Evolutionary conservation across 139 green algal genomes (phyloP).

Genomic region (Desmodesmus armatus): DNA sequence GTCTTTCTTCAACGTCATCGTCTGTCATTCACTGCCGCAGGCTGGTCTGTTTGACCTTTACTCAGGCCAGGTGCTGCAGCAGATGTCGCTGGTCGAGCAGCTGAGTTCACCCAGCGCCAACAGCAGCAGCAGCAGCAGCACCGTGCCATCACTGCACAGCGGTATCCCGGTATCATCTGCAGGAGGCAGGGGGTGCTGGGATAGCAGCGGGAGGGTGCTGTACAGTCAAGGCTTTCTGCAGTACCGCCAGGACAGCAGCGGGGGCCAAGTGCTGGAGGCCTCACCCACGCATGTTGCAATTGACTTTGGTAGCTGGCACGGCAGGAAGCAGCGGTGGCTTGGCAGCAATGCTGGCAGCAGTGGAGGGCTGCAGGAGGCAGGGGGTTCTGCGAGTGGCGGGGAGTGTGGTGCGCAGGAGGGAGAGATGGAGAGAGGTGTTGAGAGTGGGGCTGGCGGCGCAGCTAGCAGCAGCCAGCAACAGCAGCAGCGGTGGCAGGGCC

Average conservation of each 20-base stretch:
- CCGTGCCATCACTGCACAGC: not conserved
- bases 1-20: not conserved
- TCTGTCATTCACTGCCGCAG: not conserved
- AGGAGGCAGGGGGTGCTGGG: slow-evolving; percentile 11
- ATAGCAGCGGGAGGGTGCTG: not conserved
- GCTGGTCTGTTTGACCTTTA: slow-evolving; percentile 35
- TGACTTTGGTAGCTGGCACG: slow-evolving; percentile 19
- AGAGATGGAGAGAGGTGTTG: not conserved
- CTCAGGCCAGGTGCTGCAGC: slow-evolving; percentile 21
- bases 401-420: not conserved
- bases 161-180: not conserved
- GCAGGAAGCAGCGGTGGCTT: not conserved
- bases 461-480: too few species aligned
- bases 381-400: slow-evolving; percentile 1
- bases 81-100: not conserved
- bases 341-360: slow-evolving; percentile 1
- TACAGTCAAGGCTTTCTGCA: slow-evolving; percentile 34
- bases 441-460: not conserved
- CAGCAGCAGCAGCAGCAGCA: not conserved
- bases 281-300: slow-evolving; percentile 15
- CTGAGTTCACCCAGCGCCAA: not conserved
- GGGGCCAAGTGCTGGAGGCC: not conserved
- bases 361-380: not conserved
- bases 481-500: too few species aligned
- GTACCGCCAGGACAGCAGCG: not conserved